A percentile compares a stretch with the other conserved stretches of the same genome.
Conservation (phyloP, 1,139 yeast genomes). For the Protomyces gravidus region DNA sequence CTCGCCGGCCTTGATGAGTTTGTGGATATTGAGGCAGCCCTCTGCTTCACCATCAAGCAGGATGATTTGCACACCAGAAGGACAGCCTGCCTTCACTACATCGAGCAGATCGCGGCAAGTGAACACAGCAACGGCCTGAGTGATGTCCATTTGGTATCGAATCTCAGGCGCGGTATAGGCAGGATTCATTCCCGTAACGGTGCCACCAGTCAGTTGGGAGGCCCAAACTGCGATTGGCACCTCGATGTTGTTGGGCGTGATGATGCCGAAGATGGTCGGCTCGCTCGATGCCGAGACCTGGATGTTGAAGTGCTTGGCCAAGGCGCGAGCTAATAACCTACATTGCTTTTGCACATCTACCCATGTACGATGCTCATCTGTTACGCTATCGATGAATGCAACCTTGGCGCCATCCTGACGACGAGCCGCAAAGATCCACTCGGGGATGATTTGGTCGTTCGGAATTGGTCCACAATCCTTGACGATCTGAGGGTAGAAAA, state of each 20-base stretch:
- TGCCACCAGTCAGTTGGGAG: constrained; percentile 17
- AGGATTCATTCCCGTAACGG: constrained; percentile 42
- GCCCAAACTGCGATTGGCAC: constrained; percentile 26
- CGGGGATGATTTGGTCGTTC: constrained; percentile 14
- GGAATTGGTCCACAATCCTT: constrained; percentile 20
- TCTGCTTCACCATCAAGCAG: constrained; percentile 20
- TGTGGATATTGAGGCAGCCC: constrained; percentile 32
- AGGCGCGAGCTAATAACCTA: constrained; percentile 13
- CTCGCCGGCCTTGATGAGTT: constrained; percentile 33
- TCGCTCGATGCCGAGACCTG: constrained; percentile 34
- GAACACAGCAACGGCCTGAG: constrained; percentile 38
- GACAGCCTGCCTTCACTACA: constrained; percentile 34
- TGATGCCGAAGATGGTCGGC: constrained; percentile 38
- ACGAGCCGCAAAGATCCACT: constrained; percentile 19
- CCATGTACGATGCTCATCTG: constrained; percentile 22
- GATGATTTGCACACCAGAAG: constrained; percentile 17
- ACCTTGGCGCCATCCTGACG: constrained; percentile 7
- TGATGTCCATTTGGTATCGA: constrained; percentile 39
- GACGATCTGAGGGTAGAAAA: constrained; percentile 18
- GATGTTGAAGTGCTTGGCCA: constrained; percentile 28
- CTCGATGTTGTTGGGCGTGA: constrained; percentile 38
- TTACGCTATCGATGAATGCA: constrained; percentile 17
- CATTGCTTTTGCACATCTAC: constrained; percentile 1
- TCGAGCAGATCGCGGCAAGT: constrained; percentile 35
- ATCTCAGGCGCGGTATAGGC: constrained; percentile 42